Evolutionary conservation across 176 grass and related monocot genomes (phyloP), one percentile per base, ranked within the genome.

Genomic region (Triticum dicoccoides): DNA sequence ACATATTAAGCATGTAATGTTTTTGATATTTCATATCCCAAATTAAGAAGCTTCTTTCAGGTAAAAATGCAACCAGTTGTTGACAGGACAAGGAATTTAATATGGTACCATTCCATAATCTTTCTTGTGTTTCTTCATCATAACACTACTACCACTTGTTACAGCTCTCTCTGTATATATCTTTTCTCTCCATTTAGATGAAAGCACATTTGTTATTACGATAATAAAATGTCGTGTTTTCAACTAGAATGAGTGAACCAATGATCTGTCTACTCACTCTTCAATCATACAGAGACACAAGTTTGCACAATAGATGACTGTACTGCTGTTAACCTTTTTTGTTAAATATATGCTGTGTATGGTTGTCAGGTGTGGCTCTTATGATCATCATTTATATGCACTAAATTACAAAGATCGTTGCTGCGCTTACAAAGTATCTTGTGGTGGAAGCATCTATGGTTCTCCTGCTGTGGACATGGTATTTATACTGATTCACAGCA

Each of bases 381-480:
- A 98, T 58, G 96, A 98, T 42, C 88, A 95, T 84, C 77, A 85
- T 87, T 77, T 98, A 41, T 98, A 95, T 70, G 96, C 96, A 20
- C 87, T 98, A 66, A 92, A 94, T 89, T 95, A 92, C 78, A 91
- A 95, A 86, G 83, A 94, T 39, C 83, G 41, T 81, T 81, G 81
- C 63, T 98, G 91, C 14, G 10, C 82, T 72, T 95, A 94, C 65
- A 94, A 91, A 95, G 45, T 95, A 82, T 92, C 82, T 75, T 98
- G 96, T 88, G 96, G 96, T 82, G 96, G 96, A 82, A 98, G 96
- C 84, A 92, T 98, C 82, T 98, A 94, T 92, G 91, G 93, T 86
- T 98, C 96, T 52, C 96, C 96, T 73, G 81, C 63, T 80, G 84
- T 94, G 78, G 93, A 94, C 76, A 89, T 81, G 86, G 81, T 94